phyloP scores from a whole-genome alignment of 2,329 filamentous ascomycete genomes.

The Acrodontium crateriforme region DNA sequence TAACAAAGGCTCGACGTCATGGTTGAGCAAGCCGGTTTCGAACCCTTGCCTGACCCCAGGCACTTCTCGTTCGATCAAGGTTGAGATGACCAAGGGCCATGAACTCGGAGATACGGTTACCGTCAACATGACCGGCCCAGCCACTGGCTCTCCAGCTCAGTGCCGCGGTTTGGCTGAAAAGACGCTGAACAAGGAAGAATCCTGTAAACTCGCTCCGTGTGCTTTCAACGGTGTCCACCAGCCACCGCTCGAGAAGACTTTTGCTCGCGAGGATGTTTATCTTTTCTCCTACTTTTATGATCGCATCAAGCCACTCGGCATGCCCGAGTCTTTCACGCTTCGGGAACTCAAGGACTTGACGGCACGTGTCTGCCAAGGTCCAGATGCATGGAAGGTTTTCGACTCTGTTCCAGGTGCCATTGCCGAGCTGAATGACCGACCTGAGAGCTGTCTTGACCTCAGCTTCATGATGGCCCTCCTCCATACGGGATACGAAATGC shows the following conservation, averaged over 20 bases:
- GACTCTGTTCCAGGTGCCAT: slow-evolving; percentile 61
- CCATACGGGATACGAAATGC: slow-evolving; percentile 96
- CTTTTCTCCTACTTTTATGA: slow-evolving; percentile 98
- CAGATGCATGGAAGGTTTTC: slow-evolving; percentile 74
- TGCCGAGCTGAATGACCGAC: slow-evolving; percentile 63
- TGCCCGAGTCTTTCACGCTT: slow-evolving; percentile 95
- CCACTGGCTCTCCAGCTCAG: slow-evolving; percentile 61
- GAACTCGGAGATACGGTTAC: slow-evolving; percentile 49
- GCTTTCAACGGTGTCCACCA: slow-evolving; percentile 98
- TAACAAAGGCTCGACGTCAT: slow-evolving; percentile 43
- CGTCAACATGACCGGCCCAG: slow-evolving; percentile 81
- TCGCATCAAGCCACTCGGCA: slow-evolving; percentile 81
- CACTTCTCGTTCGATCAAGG: slow-evolving; percentile 57
- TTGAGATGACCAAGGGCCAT: slow-evolving; percentile 55
- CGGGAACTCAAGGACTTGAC: slow-evolving; percentile 79
- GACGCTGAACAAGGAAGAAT: slow-evolving; percentile 73
- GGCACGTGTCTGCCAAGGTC: slow-evolving; percentile 72
- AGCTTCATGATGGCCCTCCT: slow-evolving; percentile 92
- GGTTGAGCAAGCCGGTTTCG: slow-evolving; percentile 56
- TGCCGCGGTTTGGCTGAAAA: slow-evolving; percentile 84
- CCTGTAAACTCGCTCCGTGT: slow-evolving; percentile 77
- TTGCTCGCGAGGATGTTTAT: slow-evolving; percentile 79
- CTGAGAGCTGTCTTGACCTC: slow-evolving; percentile 86
- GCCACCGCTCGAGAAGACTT: slow-evolving; percentile 82
- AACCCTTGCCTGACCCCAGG: slow-evolving; percentile 82